Conservation (phyloP, 176 grass and related monocot genomes). For the Oryza rufipogon region DNA sequence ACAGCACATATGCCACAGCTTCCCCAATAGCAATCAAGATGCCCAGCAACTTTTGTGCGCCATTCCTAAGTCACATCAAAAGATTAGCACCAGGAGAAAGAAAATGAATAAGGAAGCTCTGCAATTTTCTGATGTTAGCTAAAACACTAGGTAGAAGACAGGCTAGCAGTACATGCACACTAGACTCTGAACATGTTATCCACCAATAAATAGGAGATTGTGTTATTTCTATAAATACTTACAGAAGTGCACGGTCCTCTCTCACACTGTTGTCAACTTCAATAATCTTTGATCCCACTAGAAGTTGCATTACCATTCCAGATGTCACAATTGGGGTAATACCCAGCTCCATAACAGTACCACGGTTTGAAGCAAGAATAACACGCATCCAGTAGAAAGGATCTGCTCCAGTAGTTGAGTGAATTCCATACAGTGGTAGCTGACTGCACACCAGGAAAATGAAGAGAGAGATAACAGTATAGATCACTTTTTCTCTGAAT, state of each 20-base stretch:
- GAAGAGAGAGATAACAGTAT: constrained; percentile 78
- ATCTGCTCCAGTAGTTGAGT: constrained; percentile 73
- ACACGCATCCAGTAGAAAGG: constrained; percentile 92
- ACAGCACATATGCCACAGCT: constrained; percentile 93
- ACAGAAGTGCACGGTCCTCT: constrained; percentile 77
- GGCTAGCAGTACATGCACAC: neutral
- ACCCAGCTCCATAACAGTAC: constrained; percentile 86
- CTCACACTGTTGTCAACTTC: constrained; percentile 83
- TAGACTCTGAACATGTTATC: neutral
- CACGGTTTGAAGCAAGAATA: constrained; percentile 83
- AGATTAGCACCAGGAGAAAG: neutral
- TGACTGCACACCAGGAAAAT: constrained; percentile 84
- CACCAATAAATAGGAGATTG: neutral
- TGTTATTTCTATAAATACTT: constrained; percentile 42
- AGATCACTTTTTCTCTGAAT: constrained; percentile 81
- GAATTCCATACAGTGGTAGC: constrained; percentile 79
- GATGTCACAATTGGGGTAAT: constrained; percentile 84
- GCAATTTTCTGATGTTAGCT: too few species aligned
- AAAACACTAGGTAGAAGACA: neutral
- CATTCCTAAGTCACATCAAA: constrained; percentile 63
- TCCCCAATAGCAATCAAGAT: constrained; percentile 88
- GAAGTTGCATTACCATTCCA: constrained; percentile 76
- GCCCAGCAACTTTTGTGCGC: constrained; percentile 91
- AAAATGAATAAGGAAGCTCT: neutral
- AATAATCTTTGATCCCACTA: constrained; percentile 78